Evolutionary conservation across 2,329 filamentous ascomycete genomes (phyloP).

Genomic region (Saccharata proteae): DNA sequence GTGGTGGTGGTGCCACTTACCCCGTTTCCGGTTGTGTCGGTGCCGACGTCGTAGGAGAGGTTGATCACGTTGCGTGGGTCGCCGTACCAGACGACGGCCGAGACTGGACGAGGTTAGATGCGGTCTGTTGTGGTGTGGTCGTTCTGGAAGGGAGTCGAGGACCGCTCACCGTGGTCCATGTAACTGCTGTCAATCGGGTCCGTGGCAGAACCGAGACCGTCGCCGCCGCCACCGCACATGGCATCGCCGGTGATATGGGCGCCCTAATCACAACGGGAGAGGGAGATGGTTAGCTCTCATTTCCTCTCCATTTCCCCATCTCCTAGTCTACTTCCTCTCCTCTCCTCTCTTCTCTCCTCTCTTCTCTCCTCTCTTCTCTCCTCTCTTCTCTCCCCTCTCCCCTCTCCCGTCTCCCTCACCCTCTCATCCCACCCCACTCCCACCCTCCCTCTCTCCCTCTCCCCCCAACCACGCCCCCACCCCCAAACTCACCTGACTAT

Average conservation of each 20-base stretch:
- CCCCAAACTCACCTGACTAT: slow-evolving; percentile 7
- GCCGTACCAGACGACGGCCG: slow-evolving; percentile 5
- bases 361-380: too few relatives aligned
- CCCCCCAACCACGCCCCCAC: too few relatives aligned
- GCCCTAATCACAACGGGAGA: too few relatives aligned
- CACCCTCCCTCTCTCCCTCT: too few relatives aligned
- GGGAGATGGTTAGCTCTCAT: too few relatives aligned
- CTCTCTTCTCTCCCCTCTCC: too few relatives aligned
- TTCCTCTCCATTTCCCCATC: too few relatives aligned
- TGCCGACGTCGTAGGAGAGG: slow-evolving; percentile 3
- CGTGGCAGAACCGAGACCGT: slow-evolving; percentile 5
- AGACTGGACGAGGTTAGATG: slow-evolving; percentile 2
- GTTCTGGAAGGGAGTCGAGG: slow-evolving; percentile 2
- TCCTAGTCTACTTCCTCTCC: too few relatives aligned
- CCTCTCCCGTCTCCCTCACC: too few relatives aligned
- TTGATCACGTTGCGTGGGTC: slow-evolving; percentile 4
- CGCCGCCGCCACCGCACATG: slow-evolving; percentile 5
- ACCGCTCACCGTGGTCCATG: slow-evolving; percentile 6
- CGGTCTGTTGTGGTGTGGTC: background rate
- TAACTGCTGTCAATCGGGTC: slow-evolving; percentile 4
- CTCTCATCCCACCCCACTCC: too few relatives aligned
- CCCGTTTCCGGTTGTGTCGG: slow-evolving; percentile 1
- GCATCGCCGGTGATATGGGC: slow-evolving; percentile 8
- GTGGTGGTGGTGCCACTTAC: too few relatives aligned
- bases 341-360: too few relatives aligned